Base-by-base conservation (phyloP, 768 basidiomycete species). In the Leccinum fibrillosum region DNA sequence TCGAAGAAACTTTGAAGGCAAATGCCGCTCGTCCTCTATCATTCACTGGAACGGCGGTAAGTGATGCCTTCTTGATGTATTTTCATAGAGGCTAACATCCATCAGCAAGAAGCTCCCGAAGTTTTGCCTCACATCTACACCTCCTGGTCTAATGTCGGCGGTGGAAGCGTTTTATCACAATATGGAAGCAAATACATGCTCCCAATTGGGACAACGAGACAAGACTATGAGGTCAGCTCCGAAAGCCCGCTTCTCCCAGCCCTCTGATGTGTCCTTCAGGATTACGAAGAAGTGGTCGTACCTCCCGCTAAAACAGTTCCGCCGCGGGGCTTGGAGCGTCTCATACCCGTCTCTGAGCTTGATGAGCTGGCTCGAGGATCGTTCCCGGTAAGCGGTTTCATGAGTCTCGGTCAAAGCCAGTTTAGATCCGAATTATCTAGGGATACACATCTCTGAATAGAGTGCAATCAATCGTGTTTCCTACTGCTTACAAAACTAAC, bases 401-500 rank as follows among this genome's bases (percentile, higher is more conserved):
- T 2, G 19, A 49, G 25, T 47, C 17, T 47, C 26, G 39, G 35
- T 28, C 6, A 25, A 30, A n/a, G 37, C 54, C 32, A 39, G 3
- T 30, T 50, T 34, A 42, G 28, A 39, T 47, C 6, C 45, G 59
- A 44, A 44, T 39, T 1, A 49, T 55, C 15, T 17, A 96, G 94
- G 90, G 90, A 28, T 99, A 98, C 67, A 76, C 80, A 32, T 80
- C 86, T 10, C 78, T 99, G 62, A 99, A 99, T 70, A 82, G 97
- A 62, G 89, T 99, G 58, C 97, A 99, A 69, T 95, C 93, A 1
- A 93, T 98, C 59, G 88, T 98, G 19, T 98, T 89, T 74, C 88
- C 90, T 0, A 92, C 91, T 3, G 97, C 95, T 1, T 98, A 96
- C 72, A 78, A 83, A n/a, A 88, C 92, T 1, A 98, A 97, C 63